Base-by-base conservation (phyloP, 371 early-diverging fungal genomes). In the Encephalitozoon romaleae region DNA sequence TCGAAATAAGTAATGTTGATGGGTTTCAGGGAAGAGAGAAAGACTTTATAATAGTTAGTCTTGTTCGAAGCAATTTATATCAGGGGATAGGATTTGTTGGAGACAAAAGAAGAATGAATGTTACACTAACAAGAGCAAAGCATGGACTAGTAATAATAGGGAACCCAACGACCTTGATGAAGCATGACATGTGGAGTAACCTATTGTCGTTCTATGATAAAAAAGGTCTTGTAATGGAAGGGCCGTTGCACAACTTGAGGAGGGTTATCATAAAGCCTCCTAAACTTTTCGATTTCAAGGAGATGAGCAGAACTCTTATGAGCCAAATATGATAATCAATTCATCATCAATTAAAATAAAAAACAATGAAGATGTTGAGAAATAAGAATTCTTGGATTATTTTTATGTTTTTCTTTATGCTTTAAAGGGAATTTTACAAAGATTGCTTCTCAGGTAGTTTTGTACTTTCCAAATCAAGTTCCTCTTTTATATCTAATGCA, bases 11-110 rank as follows among this genome's bases (percentile, higher is more conserved):
- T 21, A 93, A 92, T 83, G 97, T 98, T n/a, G 98, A 98, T 82
- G 95, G 95, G 5, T 98, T 98, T 89, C 98, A 98, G 80, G 98
- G 98, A 26, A 90, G 96, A 84, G 98, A 98, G 84, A 96, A 95
- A 85, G 97, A 96, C 82, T 95, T 93, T 81, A 96, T 98, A 76
- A 94, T 98, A 80, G 87, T 98, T 67, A 90, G 92, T 78, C 93
- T 95, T 82, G 98, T 98, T 18, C 88, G 98, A 53, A 91, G 92
- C 75, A 95, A 98, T 85, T 92, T 93, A 75, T 70, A 43, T 34
- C 93, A 92, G 78, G 95, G 94, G 15, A 94, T 96, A 79, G 98
- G 98, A 39, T 98, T 98, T 87, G 87, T 96, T 84, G 91, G 89
- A 67, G 95, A 98, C 81, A 93, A 94, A 25, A 87, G 95, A 42